These are phyloP conservation scores for Staphylotrichum longicolle DNA, from an alignment of 495 filamentous ascomycete species.

Conservation along the genomic window DNA sequence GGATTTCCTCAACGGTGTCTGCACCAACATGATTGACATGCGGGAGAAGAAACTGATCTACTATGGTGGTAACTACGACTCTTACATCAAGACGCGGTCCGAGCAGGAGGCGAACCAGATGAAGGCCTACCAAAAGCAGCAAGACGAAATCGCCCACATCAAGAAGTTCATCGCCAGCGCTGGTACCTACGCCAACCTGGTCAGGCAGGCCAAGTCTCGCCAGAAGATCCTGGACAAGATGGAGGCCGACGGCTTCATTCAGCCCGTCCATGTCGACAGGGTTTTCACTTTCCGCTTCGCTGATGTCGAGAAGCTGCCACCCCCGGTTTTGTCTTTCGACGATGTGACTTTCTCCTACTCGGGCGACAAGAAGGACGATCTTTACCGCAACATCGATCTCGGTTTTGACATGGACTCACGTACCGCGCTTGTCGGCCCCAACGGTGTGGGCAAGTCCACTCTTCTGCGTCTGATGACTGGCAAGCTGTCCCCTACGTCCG, in stretches of 20 bases:
- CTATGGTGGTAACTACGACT: slow-evolving; percentile 99
- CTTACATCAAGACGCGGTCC: slow-evolving; percentile 88
- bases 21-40: slow-evolving; percentile 99
- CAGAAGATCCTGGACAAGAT: slow-evolving; percentile 99
- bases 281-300: slow-evolving; percentile 99
- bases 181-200: slow-evolving; percentile 99
- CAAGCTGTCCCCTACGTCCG: slow-evolving; percentile 80
- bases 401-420: slow-evolving; percentile 99
- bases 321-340: slow-evolving; percentile 94
- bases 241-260: slow-evolving; percentile 98
- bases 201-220: slow-evolving; percentile 95
- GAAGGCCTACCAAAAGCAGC: slow-evolving; percentile 98
- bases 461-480: slow-evolving; percentile 96
- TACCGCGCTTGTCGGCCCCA: slow-evolving; percentile 94
- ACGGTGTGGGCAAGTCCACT: slow-evolving; percentile 99
- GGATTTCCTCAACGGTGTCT: slow-evolving; percentile 99
- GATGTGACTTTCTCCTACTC: slow-evolving; percentile 98
- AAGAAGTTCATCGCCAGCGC: slow-evolving; percentile 99
- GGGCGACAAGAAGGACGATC: slow-evolving; percentile 80
- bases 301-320: slow-evolving; percentile 96
- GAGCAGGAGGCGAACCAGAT: slow-evolving; percentile 97
- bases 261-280: slow-evolving; percentile 78
- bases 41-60: slow-evolving; percentile 84
- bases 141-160: slow-evolving; percentile 98
- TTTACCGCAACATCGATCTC: slow-evolving; percentile 94